Conservation (phyloP, 352 stramenopile genomes). For the Phytophthora hybrid region DNA sequence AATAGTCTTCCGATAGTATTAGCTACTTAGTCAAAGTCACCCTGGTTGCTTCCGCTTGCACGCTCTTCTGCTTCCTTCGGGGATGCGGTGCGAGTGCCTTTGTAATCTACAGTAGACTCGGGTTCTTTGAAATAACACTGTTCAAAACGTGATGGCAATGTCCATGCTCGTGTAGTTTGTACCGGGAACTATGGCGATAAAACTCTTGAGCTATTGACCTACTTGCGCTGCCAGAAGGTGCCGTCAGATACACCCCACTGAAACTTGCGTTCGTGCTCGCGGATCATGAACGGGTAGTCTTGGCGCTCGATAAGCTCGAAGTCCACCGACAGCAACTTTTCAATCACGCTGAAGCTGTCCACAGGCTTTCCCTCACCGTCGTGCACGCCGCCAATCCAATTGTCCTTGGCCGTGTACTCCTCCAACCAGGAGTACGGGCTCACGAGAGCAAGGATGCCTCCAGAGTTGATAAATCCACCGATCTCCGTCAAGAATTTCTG, state of each 20-base stretch:
- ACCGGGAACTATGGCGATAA: not conserved
- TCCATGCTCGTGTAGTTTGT: not conserved
- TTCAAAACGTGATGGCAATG: constrained; percentile 4
- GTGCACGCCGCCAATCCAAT: constrained; percentile 83
- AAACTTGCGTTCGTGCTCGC: constrained; percentile 94
- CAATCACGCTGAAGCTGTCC: constrained; percentile 77
- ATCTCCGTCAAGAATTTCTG: constrained; percentile 91
- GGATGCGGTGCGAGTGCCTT: constrained; percentile 20
- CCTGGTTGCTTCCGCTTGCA: constrained; percentile 33
- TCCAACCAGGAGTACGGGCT: constrained; percentile 98
- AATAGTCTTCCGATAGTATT: constrained; percentile 46
- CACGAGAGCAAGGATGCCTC: constrained; percentile 94
- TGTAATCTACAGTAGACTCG: constrained; percentile 35
- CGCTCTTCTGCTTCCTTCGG: constrained; percentile 12
- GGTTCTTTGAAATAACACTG: constrained; percentile 28
- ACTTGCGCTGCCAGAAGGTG: constrained; percentile 88
- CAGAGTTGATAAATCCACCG: constrained; percentile 86
- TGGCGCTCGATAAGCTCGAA: constrained; percentile 86
- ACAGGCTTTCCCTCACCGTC: constrained; percentile 53
- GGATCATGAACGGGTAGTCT: constrained; percentile 93
- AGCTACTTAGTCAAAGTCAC: constrained; percentile 43
- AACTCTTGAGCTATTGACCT: not conserved
- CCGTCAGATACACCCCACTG: constrained; percentile 92
- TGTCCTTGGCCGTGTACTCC: constrained; percentile 94
- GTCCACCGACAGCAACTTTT: constrained; percentile 56